Conservation (phyloP, 352 stramenopile genomes). For the Globisporangium spinosum region DNA sequence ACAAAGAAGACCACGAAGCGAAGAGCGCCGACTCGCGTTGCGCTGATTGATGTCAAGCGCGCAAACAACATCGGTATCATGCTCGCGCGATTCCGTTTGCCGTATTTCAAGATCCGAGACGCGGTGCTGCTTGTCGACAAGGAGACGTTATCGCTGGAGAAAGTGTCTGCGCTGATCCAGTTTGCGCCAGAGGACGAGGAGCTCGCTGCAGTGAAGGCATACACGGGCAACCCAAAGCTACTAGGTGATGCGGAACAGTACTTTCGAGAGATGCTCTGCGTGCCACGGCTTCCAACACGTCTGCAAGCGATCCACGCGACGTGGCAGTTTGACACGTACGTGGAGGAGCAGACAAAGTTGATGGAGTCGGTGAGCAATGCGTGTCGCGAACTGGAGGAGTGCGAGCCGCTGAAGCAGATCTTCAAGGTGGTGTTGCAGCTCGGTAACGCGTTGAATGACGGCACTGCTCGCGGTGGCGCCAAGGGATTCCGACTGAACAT, state of each 20-base stretch:
- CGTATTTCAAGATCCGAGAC: constrained; percentile 74
- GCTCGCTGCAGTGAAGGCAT: constrained; percentile 53
- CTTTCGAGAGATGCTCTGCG: constrained; percentile 60
- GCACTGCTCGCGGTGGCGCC: constrained; percentile 73
- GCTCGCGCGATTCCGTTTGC: constrained; percentile 77
- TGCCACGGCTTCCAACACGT: constrained; percentile 60
- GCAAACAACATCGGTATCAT: constrained; percentile 89
- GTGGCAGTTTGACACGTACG: constrained; percentile 82
- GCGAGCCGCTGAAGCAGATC: constrained; percentile 84
- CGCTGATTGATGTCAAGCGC: constrained; percentile 78
- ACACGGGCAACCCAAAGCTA: constrained; percentile 67
- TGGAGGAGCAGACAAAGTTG: constrained; percentile 68
- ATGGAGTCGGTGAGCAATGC: constrained; percentile 85
- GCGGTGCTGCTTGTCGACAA: constrained; percentile 81
- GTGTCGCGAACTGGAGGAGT: constrained; percentile 88
- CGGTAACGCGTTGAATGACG: constrained; percentile 90
- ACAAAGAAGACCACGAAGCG: constrained; percentile 49
- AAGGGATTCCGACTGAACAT: constrained; percentile 88
- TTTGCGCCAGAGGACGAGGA: constrained; percentile 77
- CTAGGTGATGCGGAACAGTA: constrained; percentile 81
- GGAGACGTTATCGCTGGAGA: constrained; percentile 65
- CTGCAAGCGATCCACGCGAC: constrained; percentile 78
- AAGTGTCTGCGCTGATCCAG: constrained; percentile 68
- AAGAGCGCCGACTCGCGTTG: constrained; percentile 64
- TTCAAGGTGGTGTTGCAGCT: constrained; percentile 82